Evolutionary conservation across 495 filamentous ascomycete species (phyloP).

Genomic region (Ramalina peruviana): DNA sequence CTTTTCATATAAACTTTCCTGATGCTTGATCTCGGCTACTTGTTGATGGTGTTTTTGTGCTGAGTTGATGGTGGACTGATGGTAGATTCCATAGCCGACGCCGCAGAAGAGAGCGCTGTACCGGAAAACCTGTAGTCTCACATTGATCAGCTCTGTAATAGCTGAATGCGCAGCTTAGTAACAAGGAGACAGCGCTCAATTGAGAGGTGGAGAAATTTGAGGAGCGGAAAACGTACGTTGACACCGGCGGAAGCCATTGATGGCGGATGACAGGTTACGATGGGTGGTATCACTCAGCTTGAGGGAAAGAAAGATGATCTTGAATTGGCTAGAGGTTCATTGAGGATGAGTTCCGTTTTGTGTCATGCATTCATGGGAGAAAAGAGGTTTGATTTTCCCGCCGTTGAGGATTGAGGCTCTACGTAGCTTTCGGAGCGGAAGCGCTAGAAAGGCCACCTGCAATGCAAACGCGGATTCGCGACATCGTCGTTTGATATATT

Average conservation of each 20-base stretch:
- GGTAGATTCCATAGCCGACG: slow-evolving; percentile 81
- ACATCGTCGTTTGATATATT: no score
- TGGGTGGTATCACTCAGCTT: no score
- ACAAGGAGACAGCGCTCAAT: slow-evolving; percentile 7
- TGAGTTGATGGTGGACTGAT: slow-evolving; percentile 64
- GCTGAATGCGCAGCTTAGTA: slow-evolving; percentile 6
- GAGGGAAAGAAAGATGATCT: no score
- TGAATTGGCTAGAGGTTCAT: no score
- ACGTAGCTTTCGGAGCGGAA: no score
- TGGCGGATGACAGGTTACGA: neutral
- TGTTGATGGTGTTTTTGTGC: slow-evolving; percentile 48
- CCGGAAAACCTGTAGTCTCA: slow-evolving; percentile 65
- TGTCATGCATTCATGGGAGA: no score
- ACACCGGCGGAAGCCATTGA: slow-evolving; percentile 21
- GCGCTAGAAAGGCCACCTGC: no score
- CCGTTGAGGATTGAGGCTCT: no score
- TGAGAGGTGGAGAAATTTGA: slow-evolving; percentile 7
- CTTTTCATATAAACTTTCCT: slow-evolving; percentile 74
- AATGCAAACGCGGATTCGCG: no score
- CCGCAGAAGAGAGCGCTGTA: slow-evolving; percentile 81
- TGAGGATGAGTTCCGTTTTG: no score
- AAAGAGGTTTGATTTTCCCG: no score
- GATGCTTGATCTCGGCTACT: slow-evolving; percentile 71
- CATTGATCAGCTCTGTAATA: neutral
- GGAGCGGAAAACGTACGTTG: slow-evolving; percentile 20